These are phyloP conservation scores for Microsporum audouinii DNA, from an alignment of 2,329 filamentous ascomycete genomes.

Conservation along the genomic window DNA sequence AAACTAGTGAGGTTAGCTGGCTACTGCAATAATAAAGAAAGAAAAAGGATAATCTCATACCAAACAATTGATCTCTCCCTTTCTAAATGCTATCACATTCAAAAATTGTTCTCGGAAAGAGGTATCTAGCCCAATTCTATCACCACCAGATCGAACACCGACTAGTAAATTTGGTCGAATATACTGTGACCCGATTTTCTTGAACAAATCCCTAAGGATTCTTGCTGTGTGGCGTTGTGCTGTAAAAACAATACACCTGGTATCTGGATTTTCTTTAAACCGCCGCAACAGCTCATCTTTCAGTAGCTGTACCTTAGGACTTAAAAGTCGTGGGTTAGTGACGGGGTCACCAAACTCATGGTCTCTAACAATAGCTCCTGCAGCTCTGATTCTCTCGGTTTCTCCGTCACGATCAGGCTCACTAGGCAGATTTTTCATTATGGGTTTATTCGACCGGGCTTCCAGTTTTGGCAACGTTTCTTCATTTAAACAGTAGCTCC, in stretches of 20 bases:
- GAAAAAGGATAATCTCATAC: constrained; percentile 15
- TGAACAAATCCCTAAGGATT: constrained; percentile 58
- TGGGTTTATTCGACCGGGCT: constrained; percentile 28
- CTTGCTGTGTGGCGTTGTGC: constrained; percentile 65
- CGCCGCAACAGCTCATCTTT: constrained; percentile 48
- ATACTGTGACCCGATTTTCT: constrained; percentile 45
- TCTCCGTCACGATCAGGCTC: constrained; percentile 37
- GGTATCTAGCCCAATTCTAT: constrained; percentile 47
- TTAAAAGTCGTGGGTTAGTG: constrained; percentile 40
- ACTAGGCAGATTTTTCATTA: constrained; percentile 9
- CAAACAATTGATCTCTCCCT: constrained; percentile 48
- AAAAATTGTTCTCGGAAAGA: constrained; percentile 64
- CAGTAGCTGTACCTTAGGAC: constrained; percentile 60
- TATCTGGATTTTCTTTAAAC: constrained; percentile 48
- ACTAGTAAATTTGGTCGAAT: constrained; percentile 55
- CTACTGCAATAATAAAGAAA: neutral
- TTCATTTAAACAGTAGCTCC: constrained; percentile 58
- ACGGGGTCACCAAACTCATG: constrained; percentile 37
- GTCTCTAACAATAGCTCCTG: constrained; percentile 44
- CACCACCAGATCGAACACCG: constrained; percentile 39
- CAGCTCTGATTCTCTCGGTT: constrained; percentile 47
- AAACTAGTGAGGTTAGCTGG: constrained; percentile 31
- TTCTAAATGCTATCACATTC: constrained; percentile 54
- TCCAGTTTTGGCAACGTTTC: constrained; percentile 52
- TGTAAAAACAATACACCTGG: constrained; percentile 80